phyloP scores from a whole-genome alignment of 2,329 filamentous ascomycete species.

The Chrysoporthe austroafricana region DNA sequence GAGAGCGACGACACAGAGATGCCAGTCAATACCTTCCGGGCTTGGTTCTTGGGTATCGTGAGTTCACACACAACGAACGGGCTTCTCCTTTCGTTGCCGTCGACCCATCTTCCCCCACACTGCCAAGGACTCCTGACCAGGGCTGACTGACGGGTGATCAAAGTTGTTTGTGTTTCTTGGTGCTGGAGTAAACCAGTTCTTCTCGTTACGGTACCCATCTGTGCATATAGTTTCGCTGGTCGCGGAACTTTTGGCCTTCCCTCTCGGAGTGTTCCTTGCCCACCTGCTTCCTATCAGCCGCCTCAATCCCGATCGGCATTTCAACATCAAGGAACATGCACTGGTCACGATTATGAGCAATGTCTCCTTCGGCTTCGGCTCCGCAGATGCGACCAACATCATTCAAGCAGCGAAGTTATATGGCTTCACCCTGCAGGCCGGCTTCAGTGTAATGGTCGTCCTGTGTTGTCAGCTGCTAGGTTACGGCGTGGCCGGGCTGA shows the following conservation, averaged over 20 bases:
- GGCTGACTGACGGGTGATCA: background rate
- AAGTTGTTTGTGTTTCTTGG: conserved; percentile 50
- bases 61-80: conserved; percentile 16
- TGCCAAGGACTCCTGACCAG: background rate
- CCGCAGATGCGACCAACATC: conserved; percentile 50
- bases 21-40: conserved; percentile 49
- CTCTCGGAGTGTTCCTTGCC: conserved; percentile 45
- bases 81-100: background rate
- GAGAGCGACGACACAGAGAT: conserved; percentile 40
- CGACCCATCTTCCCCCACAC: too few species aligned
- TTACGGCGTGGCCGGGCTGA: conserved; percentile 44
- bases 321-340: conserved; percentile 53
- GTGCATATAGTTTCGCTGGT: conserved; percentile 51
- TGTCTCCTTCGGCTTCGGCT: conserved; percentile 50
- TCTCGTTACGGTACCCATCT: conserved; percentile 49
- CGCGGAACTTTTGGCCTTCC: conserved; percentile 48
- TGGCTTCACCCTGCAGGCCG: conserved; percentile 43
- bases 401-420: conserved; percentile 49
- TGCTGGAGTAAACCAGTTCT: conserved; percentile 52
- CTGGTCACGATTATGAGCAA: conserved; percentile 53
- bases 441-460: conserved; percentile 43
- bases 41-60: conserved; percentile 49
- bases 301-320: conserved; percentile 47
- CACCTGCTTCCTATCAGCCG: conserved; percentile 43
- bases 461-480: conserved; percentile 45